Evolutionary conservation across 73 alveolate genomes (phyloP).

Genomic region (Paramecium biaurelia): DNA sequence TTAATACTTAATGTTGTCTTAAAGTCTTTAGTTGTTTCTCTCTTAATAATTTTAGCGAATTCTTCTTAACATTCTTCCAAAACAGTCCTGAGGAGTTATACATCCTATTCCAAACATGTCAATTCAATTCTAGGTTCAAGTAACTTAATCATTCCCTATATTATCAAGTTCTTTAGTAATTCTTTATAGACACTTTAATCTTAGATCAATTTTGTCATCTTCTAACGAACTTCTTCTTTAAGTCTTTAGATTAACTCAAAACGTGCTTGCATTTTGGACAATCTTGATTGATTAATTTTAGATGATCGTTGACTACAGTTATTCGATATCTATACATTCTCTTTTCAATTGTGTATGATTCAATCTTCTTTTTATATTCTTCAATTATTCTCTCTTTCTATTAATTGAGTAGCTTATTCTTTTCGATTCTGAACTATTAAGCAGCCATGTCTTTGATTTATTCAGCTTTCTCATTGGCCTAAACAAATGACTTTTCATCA

Average conservation of each 20-base stretch:
- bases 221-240: slow-evolving; percentile 63
- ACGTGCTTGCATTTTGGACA: slow-evolving; percentile 78
- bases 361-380: slow-evolving; percentile 56
- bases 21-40: slow-evolving; percentile 67
- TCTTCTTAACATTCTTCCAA: slow-evolving; percentile 67
- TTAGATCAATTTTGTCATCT: slow-evolving; percentile 47
- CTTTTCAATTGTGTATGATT: slow-evolving; percentile 46
- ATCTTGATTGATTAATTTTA: slow-evolving; percentile 71
- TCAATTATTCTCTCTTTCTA: slow-evolving; percentile 59
- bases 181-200: slow-evolving; percentile 74
- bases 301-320: slow-evolving; percentile 71
- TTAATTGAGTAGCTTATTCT: slow-evolving; percentile 53
- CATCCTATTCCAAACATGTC: slow-evolving; percentile 75
- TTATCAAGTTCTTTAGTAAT: slow-evolving; percentile 76
- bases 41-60: slow-evolving; percentile 73
- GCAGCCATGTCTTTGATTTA: slow-evolving; percentile 62
- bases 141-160: slow-evolving; percentile 78
- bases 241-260: slow-evolving; percentile 72
- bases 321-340: slow-evolving; percentile 46
- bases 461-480: slow-evolving; percentile 62
- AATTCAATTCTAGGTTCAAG: slow-evolving; percentile 78
- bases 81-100: slow-evolving; percentile 53
- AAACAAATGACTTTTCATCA: not conserved
- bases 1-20: slow-evolving; percentile 62
- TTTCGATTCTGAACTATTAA: slow-evolving; percentile 58